Evolutionary conservation across 176 grass and related monocot species (phyloP), one percentile per base, ranked within the genome.

Genomic region (Musa itinerans): DNA sequence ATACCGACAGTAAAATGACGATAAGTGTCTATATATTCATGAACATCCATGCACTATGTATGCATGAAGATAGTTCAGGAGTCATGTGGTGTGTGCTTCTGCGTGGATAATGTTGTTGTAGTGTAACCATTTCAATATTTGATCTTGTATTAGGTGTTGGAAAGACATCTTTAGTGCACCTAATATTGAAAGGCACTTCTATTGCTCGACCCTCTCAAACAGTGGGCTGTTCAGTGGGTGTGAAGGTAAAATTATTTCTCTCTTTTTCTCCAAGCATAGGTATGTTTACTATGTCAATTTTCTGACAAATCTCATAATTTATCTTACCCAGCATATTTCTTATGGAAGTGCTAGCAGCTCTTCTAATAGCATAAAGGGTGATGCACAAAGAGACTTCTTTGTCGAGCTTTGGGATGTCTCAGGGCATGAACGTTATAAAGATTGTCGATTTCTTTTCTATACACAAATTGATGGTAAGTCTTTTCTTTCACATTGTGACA

Each of bases 321-420:
- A 26, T 59, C 19, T 10, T 73, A 19, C 27, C 11, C 90, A 97
- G 90, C 95, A 94, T 83, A 74, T 99, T 81, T 85, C 84, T 77
- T 89, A 79, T 81, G 90, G 88, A 83, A 87, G 83, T 83, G 80
- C 82, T 58, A 86, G 86, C 25, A 88, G 78, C 72, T 91, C 95
- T 52, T 92, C 88, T 78, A 94, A 81, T 86, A 85, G 86, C 65
- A 83, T 87, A 53, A 86, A 81, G 64, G 80, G 82, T 82, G 90
- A 94, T 64, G 68, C 85, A 82, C 88, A 94, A 72, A 91, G 88
- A 65, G 88, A 99, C 69, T 88, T 91, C 65, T 99, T 94, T 87
- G 86, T 99, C 80, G 88, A 99, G 79, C 88, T 99, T 68, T 99
- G 88, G 90, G 95, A 99, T 94, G 75, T 99, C 57, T 91, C 88